Percentiles rank a stretch among this genome's conserved stretches.
phyloP scores from a whole-genome alignment of 2,329 filamentous ascomycete species.

The Biscogniauxia mediterranea region DNA sequence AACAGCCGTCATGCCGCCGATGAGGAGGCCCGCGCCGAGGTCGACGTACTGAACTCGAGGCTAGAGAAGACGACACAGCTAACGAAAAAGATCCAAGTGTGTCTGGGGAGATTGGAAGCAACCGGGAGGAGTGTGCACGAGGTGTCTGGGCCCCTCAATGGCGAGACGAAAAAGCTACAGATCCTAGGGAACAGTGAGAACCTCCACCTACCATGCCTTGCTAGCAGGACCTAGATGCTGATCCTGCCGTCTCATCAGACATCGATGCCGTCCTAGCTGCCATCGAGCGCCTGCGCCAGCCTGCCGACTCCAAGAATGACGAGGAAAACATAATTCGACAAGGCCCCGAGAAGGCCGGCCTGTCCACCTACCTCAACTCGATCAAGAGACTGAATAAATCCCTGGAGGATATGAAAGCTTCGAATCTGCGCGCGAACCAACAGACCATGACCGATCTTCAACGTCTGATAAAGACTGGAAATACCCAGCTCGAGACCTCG shows the following conservation, averaged over 20 bases:
- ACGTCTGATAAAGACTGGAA: conserved; percentile 74
- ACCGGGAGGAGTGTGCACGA: conserved; percentile 90
- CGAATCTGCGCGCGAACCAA: conserved; percentile 91
- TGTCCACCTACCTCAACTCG: conserved; percentile 83
- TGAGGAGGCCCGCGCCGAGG: conserved; percentile 67
- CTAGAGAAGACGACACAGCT: conserved; percentile 91
- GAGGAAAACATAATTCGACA: conserved; percentile 89
- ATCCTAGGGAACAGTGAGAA: conserved; percentile 73
- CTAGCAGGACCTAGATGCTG: conserved; percentile 15
- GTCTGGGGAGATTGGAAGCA: conserved; percentile 76
- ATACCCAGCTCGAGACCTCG: conserved; percentile 77
- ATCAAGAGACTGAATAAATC: conserved; percentile 86
- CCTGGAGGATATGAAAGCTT: conserved; percentile 78
- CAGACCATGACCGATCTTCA: conserved; percentile 80
- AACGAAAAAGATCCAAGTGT: conserved; percentile 93
- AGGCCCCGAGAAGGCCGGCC: conserved; percentile 78
- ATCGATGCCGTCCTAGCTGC: conserved; percentile 82
- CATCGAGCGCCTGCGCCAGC: conserved; percentile 84
- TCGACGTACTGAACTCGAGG: conserved; percentile 67
- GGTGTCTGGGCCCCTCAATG: conserved; percentile 87
- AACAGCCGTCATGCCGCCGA: conserved; percentile 53
- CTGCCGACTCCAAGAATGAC: conserved; percentile 86
- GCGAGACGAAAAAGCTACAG: conserved; percentile 87
- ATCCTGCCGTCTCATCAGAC: conserved; percentile 48
- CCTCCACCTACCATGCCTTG: background rate